Percentiles rank a stretch among this genome's conserved stretches.
Evolutionary conservation across 2,329 filamentous ascomycete genomes (phyloP).

Genomic region (Thielaviopsis euricoi): DNA sequence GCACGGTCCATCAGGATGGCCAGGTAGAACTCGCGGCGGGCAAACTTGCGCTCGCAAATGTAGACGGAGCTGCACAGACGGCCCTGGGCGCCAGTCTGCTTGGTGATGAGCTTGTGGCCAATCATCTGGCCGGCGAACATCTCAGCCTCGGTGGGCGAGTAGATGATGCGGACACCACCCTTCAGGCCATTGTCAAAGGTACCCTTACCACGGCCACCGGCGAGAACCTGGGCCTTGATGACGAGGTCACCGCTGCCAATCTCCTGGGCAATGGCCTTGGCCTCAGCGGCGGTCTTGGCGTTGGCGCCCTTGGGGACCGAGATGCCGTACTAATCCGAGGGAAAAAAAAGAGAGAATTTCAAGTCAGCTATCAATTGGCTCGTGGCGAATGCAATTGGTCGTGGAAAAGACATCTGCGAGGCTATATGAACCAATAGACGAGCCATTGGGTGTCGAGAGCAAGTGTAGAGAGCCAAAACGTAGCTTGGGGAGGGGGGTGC

Average conservation of each 20-base stretch:
- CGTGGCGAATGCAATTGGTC: background rate
- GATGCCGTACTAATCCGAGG: conserved; percentile 60
- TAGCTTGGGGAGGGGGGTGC: conserved; percentile 1
- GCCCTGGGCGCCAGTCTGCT: conserved; percentile 89
- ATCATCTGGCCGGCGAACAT: conserved; percentile 99
- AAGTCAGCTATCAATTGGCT: background rate
- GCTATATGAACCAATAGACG: too few relatives aligned
- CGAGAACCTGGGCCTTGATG: conserved; percentile 98
- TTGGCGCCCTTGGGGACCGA: conserved; percentile 82
- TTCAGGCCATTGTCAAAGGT: conserved; percentile 97
- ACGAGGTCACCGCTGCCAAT: conserved; percentile 95
- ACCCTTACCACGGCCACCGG: conserved; percentile 94
- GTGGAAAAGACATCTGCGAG: background rate
- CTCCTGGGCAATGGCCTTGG: conserved; percentile 75
- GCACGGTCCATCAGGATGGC: conserved; percentile 96
- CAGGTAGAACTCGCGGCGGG: conserved; percentile 96
- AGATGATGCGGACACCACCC: conserved; percentile 95
- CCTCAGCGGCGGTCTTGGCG: conserved; percentile 69
- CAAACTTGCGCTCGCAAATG: conserved; percentile 99
- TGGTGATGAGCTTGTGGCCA: conserved; percentile 97
- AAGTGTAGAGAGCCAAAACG: background rate
- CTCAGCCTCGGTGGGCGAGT: conserved; percentile 89
- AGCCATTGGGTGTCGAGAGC: background rate
- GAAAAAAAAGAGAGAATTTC: conserved; percentile 10
- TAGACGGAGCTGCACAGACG: conserved; percentile 95